Percentiles rank a stretch among this genome's conserved stretches.
These are phyloP conservation scores for Ceratocystis destructans DNA, from an alignment of 2,329 filamentous ascomycete genomes.

Conservation along the genomic window DNA sequence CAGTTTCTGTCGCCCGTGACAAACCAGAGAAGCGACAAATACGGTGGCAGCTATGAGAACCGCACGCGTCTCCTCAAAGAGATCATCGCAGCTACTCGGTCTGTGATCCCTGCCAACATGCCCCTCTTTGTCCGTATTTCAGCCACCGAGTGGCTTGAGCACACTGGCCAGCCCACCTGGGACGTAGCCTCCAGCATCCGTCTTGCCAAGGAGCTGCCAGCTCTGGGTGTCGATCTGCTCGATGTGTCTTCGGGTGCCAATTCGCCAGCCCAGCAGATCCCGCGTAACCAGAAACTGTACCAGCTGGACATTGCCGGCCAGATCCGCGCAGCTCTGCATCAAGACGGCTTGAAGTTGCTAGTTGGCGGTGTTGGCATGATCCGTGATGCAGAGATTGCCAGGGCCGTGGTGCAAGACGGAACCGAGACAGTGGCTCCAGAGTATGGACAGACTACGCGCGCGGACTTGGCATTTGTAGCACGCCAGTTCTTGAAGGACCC, in stretches of 20 bases:
- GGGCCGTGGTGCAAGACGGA: constrained; percentile 38
- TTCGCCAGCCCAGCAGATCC: constrained; percentile 46
- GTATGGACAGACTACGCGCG: constrained; percentile 31
- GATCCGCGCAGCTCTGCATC: constrained; percentile 51
- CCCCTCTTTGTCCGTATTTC: constrained; percentile 47
- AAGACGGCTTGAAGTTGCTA: constrained; percentile 38
- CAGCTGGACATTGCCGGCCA: constrained; percentile 60
- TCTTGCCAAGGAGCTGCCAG: constrained; percentile 53
- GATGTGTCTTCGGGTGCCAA: constrained; percentile 72
- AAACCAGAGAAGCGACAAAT: constrained; percentile 49
- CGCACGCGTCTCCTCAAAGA: constrained; percentile 48
- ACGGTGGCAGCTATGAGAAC: constrained; percentile 53
- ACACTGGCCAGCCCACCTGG: constrained; percentile 41
- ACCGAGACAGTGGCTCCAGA: constrained; percentile 33
- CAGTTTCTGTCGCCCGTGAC: constrained; percentile 49
- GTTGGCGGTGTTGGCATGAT: constrained; percentile 67
- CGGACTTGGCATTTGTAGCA: constrained; percentile 60
- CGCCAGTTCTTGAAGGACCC: constrained; percentile 73
- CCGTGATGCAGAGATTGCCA: constrained; percentile 53
- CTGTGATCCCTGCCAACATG: constrained; percentile 38
- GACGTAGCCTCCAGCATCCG: constrained; percentile 43
- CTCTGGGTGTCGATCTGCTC: constrained; percentile 63
- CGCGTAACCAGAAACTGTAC: constrained; percentile 49
- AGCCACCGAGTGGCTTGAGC: constrained; percentile 50
- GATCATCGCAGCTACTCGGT: constrained; percentile 37